These are phyloP conservation scores for Prunus yedoensis DNA, from an alignment of 331 rosid genomes.

Conservation along the genomic window DNA sequence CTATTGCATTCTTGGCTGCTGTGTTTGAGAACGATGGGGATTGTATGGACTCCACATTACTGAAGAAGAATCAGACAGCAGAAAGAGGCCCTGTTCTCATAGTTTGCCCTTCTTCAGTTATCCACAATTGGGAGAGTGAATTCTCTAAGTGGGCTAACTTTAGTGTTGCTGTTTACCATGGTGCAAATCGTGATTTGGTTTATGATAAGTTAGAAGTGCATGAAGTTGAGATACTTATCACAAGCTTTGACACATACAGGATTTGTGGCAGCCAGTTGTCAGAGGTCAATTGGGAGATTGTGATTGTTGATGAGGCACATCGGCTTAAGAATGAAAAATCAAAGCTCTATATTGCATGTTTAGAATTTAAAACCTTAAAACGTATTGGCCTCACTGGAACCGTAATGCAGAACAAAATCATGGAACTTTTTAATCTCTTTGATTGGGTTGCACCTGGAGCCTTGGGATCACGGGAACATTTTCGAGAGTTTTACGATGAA, in stretches of 20 bases:
- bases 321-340: slow-evolving; percentile 90
- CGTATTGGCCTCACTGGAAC: slow-evolving; percentile 96
- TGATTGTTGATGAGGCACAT: slow-evolving; percentile 88
- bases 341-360: slow-evolving; percentile 77
- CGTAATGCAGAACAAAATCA: slow-evolving; percentile 86
- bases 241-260: slow-evolving; percentile 89
- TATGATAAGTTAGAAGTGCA: slow-evolving; percentile 58
- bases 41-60: slow-evolving; percentile 13
- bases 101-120: slow-evolving; percentile 84
- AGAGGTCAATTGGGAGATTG: slow-evolving; percentile 64
- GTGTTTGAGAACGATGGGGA: slow-evolving; percentile 70
- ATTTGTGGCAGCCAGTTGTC: slow-evolving; percentile 72
- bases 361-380: slow-evolving; percentile 64
- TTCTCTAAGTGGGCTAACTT: slow-evolving; percentile 90
- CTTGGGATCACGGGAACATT: slow-evolving; percentile 92
- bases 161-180: slow-evolving; percentile 75
- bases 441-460: slow-evolving; percentile 94
- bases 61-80: slow-evolving; percentile 29
- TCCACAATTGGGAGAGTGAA: slow-evolving; percentile 87
- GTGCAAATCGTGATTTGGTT: slow-evolving; percentile 74
- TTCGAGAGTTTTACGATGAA: slow-evolving; percentile 83
- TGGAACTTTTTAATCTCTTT: slow-evolving; percentile 91
- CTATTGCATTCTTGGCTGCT: slow-evolving; percentile 93
- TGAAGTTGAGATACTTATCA: slow-evolving; percentile 71
- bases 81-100: slow-evolving; percentile 68